Evolutionary conservation across 345 rosid species (phyloP).

Genomic region (Ceriops tagal): DNA sequence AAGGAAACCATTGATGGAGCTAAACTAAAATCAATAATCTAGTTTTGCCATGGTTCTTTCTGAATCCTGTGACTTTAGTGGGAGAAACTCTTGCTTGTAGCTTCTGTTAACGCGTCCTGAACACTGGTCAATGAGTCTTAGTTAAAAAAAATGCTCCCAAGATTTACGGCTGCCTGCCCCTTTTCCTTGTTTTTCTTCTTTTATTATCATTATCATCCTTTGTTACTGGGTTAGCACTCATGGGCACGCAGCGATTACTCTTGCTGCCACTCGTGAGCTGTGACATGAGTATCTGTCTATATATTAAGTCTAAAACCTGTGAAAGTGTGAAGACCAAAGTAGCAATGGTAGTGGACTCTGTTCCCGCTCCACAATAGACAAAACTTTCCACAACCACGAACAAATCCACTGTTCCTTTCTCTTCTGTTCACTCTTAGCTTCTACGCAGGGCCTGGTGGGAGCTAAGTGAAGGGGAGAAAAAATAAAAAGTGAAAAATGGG

Average conservation of each 20-base stretch:
- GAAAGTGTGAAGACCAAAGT: not conserved
- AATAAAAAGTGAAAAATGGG: slow-evolving; percentile 33
- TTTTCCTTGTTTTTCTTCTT: too few relatives aligned
- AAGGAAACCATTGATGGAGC: too few relatives aligned
- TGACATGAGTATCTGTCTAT: not conserved
- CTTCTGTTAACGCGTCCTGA: too few relatives aligned
- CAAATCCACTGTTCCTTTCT: not conserved
- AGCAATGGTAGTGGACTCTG: not conserved
- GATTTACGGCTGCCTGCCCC: too few relatives aligned
- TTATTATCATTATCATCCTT: not conserved
- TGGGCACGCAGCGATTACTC: slow-evolving; percentile 34
- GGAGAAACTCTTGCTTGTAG: too few relatives aligned
- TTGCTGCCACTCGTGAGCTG: slow-evolving; percentile 26
- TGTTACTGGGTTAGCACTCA: slow-evolving; percentile 22
- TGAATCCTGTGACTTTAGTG: too few relatives aligned
- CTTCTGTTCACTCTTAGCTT: not conserved
- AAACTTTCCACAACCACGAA: not conserved
- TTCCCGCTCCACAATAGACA: not conserved
- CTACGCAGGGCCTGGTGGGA: not conserved
- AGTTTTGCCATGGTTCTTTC: too few relatives aligned
- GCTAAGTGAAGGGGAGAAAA: not conserved
- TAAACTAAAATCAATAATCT: too few relatives aligned
- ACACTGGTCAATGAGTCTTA: too few relatives aligned
- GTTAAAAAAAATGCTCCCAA: too few relatives aligned
- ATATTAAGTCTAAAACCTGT: not conserved